Conservation (phyloP, 768 basidiomycete genomes). For the Mycena leptocephala region DNA sequence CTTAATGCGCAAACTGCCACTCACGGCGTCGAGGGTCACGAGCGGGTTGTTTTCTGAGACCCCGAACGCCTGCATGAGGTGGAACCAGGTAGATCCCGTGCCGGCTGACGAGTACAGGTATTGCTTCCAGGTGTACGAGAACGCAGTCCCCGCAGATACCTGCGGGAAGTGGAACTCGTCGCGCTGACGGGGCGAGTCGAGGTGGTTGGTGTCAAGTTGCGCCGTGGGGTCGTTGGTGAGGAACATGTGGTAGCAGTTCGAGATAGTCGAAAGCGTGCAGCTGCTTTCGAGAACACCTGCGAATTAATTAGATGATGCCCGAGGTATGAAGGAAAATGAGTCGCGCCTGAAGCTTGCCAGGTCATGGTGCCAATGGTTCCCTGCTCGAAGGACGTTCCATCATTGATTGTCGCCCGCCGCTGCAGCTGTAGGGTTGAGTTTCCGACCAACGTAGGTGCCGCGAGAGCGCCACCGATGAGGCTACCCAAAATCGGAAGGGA, state of each 20-base stretch:
- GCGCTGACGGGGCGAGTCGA: slow-evolving; percentile 40
- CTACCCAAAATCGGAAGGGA: not conserved
- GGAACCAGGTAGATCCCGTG: slow-evolving; percentile 41
- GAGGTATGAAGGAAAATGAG: not conserved
- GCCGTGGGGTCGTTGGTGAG: slow-evolving; percentile 28
- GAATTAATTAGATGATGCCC: not conserved
- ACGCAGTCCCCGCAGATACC: slow-evolving; percentile 19
- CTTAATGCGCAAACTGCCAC: slow-evolving; percentile 48
- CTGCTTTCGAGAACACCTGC: slow-evolving; percentile 31
- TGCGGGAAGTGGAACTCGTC: slow-evolving; percentile 40
- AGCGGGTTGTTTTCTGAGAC: slow-evolving; percentile 42
- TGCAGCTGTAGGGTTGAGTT: slow-evolving; percentile 18
- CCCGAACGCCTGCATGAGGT: slow-evolving; percentile 42
- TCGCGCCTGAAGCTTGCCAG: slow-evolving; percentile 32
- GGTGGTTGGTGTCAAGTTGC: slow-evolving; percentile 37
- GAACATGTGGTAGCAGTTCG: slow-evolving; percentile 38
- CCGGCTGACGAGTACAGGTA: slow-evolving; percentile 39
- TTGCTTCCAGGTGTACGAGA: slow-evolving; percentile 40
- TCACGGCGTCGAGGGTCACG: slow-evolving; percentile 45
- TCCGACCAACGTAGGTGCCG: not conserved
- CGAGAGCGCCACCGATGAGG: not conserved
- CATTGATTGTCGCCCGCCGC: slow-evolving; percentile 23
- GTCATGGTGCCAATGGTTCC: slow-evolving; percentile 28
- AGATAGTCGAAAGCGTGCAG: slow-evolving; percentile 37
- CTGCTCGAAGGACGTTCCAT: slow-evolving; percentile 20